Percentiles rank a stretch among this genome's conserved stretches.
Evolutionary conservation across 106 monocot genomes (phyloP).

Genomic region (Platanthera zijinensis): DNA sequence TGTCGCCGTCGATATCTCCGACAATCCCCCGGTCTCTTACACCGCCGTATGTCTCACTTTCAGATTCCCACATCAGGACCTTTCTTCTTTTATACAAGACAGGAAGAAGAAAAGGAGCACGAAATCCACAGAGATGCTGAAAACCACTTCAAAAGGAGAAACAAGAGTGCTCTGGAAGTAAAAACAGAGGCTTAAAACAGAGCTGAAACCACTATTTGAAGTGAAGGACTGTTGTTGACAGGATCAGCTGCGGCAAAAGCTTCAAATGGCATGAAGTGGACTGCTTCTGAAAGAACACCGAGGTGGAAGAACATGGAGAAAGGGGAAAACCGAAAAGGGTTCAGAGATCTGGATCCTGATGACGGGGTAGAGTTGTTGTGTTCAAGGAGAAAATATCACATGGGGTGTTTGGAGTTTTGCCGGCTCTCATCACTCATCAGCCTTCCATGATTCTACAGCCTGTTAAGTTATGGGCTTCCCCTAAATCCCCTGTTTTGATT

Average conservation of each 20-base stretch:
- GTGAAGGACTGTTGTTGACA: not conserved
- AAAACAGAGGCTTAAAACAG: not conserved
- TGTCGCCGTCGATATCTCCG: constrained; percentile 16
- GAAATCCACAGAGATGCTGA: not conserved
- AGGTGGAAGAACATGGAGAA: not conserved
- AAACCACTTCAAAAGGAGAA: not conserved
- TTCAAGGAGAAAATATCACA: constrained; percentile 20
- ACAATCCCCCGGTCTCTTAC: constrained; percentile 24
- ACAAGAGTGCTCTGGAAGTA: not conserved
- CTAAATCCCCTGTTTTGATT: not conserved
- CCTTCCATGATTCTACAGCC: constrained; percentile 30
- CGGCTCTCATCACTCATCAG: not conserved
- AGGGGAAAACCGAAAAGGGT: not conserved
- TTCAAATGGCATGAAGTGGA: not conserved
- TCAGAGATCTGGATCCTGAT: not conserved
- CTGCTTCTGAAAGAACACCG: too few species aligned
- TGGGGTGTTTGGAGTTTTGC: constrained; percentile 37
- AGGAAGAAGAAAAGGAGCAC: not conserved
- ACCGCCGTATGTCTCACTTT: constrained; percentile 36
- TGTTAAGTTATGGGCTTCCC: constrained; percentile 28
- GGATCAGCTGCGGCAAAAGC: not conserved
- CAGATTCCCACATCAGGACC: constrained; percentile 75
- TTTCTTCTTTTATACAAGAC: not conserved
- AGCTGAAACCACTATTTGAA: not conserved
- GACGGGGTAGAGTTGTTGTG: constrained; percentile 9